Base-by-base conservation (phyloP, 2,329 filamentous ascomycete species). In the Cladosporium sp. region DNA sequence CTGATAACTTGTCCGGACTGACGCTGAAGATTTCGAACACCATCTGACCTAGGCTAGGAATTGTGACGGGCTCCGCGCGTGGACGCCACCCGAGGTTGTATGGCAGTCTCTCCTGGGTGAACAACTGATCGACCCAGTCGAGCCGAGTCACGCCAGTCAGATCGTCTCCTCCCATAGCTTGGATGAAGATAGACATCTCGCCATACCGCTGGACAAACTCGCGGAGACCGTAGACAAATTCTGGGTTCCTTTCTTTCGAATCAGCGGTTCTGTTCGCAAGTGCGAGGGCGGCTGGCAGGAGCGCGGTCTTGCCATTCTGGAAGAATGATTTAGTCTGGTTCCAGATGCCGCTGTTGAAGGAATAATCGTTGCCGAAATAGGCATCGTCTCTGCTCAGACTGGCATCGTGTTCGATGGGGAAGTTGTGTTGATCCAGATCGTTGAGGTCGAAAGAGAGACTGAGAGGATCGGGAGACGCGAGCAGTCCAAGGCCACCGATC, bases 171-270 rank as follows among this genome's bases (percentile, higher is more conserved):
- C 72, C 69, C 68, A 76, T 72, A 2, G 69, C 65, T 34, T 69
- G 68, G 30, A 75, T 61, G 52, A 72, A 75, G n/a, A 75, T 59
- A 0, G 72, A 70, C 2, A 71, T 74, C 65, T 76, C 73, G 49
- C 71, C 71, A 59, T 73, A 74, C 68, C 69, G 49, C 70, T 74
- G 2, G 65, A 70, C 63, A 73, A 73, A 20, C 45, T 73, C 66
- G 22, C 64, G 63, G 4, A 66, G 64, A 17, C 67, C 67, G 43
- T 70, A 73, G 1, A 63, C 65, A 59, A 72, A 70, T 19, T 65
- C 59, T 7, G 67, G 66, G 55, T 72, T 67, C 28, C n/a, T 20
- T n/a, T 20, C 25, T 66, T 66, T n/a, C 68, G 68, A 61, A 73
- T 70, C 45, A 61, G 64, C 28, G 40, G 59, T 42, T 59, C 52